phyloP scores from a whole-genome alignment of 768 basidiomycete genomes.

The Leccinum rimulosum region DNA sequence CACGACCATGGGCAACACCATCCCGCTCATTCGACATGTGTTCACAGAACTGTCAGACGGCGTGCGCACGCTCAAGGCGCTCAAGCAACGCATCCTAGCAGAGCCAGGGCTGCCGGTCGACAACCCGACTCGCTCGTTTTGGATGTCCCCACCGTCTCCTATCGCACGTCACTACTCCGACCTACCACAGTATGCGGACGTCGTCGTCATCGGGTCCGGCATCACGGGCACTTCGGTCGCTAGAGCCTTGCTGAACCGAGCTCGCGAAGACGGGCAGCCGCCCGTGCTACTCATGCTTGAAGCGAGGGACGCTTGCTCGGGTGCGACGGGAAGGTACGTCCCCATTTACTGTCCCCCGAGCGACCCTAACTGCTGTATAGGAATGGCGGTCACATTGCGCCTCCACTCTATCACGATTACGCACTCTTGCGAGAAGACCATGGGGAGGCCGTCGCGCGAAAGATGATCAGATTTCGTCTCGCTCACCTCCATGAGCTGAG shows the following conservation, averaged over 20 bases:
- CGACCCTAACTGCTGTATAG: conserved; percentile 29
- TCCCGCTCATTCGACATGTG: conserved; percentile 21
- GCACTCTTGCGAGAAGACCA: conserved; percentile 40
- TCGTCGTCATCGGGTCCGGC: conserved; percentile 76
- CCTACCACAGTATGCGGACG: conserved; percentile 47
- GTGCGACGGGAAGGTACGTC: conserved; percentile 68
- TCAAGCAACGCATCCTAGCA: conserved; percentile 34
- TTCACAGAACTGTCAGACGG: conserved; percentile 21
- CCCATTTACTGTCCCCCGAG: background rate
- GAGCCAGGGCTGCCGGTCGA: conserved; percentile 60
- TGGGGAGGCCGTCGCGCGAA: conserved; percentile 46
- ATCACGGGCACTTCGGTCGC: conserved; percentile 68
- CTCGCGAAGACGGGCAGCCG: conserved; percentile 21
- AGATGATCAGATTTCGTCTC: conserved; percentile 59
- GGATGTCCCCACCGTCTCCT: conserved; percentile 54
- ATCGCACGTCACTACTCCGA: conserved; percentile 39
- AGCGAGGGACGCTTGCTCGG: conserved; percentile 73
- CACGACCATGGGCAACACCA: conserved; percentile 26
- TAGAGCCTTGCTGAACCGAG: conserved; percentile 46
- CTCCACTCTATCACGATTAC: conserved; percentile 61
- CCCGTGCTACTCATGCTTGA: conserved; percentile 72
- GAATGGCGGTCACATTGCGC: conserved; percentile 70
- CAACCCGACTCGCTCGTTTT: conserved; percentile 58
- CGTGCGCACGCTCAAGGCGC: conserved; percentile 19
- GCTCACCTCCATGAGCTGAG: conserved; percentile 53